Percentiles rank a stretch among this genome's conserved stretches.
These are phyloP conservation scores for Lactarius psammicola DNA, from an alignment of 768 basidiomycete genomes.

Conservation along the genomic window DNA sequence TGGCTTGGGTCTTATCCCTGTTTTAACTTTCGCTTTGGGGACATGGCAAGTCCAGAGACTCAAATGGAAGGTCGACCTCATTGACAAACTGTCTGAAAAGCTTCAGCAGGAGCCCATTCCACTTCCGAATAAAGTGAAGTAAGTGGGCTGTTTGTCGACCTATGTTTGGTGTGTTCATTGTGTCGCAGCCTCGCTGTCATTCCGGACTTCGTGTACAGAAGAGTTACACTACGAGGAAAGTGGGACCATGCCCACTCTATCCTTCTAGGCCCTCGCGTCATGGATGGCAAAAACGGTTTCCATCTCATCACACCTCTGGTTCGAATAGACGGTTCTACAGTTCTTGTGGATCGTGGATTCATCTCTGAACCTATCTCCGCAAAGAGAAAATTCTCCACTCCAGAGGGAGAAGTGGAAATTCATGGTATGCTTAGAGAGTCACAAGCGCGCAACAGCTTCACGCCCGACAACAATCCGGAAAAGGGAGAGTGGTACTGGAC, in stretches of 20 bases:
- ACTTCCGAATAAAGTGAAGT: slow-evolving; percentile 89
- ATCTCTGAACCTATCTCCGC: slow-evolving; percentile 58
- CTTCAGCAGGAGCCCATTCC: slow-evolving; percentile 72
- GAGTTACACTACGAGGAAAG: slow-evolving; percentile 71
- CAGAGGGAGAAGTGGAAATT: slow-evolving; percentile 63
- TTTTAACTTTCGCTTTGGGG: slow-evolving; percentile 88
- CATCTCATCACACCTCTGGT: slow-evolving; percentile 85
- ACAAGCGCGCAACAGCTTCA: slow-evolving; percentile 73
- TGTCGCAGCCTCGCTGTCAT: slow-evolving; percentile 60
- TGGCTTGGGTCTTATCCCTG: slow-evolving; percentile 78
- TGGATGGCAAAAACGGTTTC: slow-evolving; percentile 84
- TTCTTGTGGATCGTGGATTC: slow-evolving; percentile 93
- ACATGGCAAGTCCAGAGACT: slow-evolving; percentile 93
- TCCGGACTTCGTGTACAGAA: slow-evolving; percentile 87
- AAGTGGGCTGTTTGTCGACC: slow-evolving; percentile 33
- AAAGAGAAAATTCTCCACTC: slow-evolving; percentile 36
- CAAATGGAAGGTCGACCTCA: slow-evolving; percentile 92
- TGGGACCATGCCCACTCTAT: slow-evolving; percentile 81
- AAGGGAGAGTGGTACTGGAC: slow-evolving; percentile 91
- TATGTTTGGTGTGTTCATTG: slow-evolving; percentile 29
- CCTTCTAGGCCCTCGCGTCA: slow-evolving; percentile 81
- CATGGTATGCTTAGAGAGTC: slow-evolving; percentile 85
- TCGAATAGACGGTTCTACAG: slow-evolving; percentile 74
- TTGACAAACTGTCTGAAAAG: slow-evolving; percentile 92
- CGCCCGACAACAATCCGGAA: slow-evolving; percentile 81